phyloP scores from a whole-genome alignment of 768 basidiomycete genomes.

The Suillus subalutaceus region DNA sequence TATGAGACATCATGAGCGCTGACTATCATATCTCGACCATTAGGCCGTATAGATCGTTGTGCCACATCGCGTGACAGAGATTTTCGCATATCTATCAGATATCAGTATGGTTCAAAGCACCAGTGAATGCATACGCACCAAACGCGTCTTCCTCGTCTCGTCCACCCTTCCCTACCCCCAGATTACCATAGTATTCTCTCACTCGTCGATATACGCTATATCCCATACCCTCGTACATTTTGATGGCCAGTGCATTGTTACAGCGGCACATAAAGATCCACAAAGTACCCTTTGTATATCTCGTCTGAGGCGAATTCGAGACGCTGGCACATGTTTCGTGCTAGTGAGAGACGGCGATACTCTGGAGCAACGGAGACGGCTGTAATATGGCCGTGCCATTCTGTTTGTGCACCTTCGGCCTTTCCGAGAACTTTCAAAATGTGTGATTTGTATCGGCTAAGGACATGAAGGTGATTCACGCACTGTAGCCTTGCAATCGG shows the following conservation, averaged over 20 bases:
- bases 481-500: slow-evolving; percentile 93
- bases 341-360: slow-evolving; percentile 87
- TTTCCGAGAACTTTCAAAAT: slow-evolving; percentile 81
- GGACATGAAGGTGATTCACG: slow-evolving; percentile 29
- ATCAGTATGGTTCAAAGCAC: slow-evolving; percentile 9
- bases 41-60: slow-evolving; percentile 67
- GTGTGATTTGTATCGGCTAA: slow-evolving; percentile 8
- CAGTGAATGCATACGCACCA: slow-evolving; percentile 54
- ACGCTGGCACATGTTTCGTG: slow-evolving; percentile 81
- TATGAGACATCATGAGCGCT: slow-evolving; percentile 41
- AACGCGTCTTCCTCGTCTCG: slow-evolving; percentile 90
- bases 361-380: slow-evolving; percentile 94
- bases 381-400: slow-evolving; percentile 96
- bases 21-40: slow-evolving; percentile 75
- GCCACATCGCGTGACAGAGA: slow-evolving; percentile 63
- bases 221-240: slow-evolving; percentile 90
- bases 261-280: slow-evolving; percentile 96
- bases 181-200: slow-evolving; percentile 82
- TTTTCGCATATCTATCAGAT: slow-evolving; percentile 66
- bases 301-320: slow-evolving; percentile 87
- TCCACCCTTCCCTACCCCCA: slow-evolving; percentile 77
- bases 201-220: slow-evolving; percentile 94
- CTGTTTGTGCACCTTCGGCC: slow-evolving; percentile 73
- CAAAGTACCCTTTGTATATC: slow-evolving; percentile 83
- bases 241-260: slow-evolving; percentile 80